A percentile compares a stretch with the other conserved stretches of the same genome.
phyloP scores from a whole-genome alignment of 345 rosid species.

The Salix arbutifolia region DNA sequence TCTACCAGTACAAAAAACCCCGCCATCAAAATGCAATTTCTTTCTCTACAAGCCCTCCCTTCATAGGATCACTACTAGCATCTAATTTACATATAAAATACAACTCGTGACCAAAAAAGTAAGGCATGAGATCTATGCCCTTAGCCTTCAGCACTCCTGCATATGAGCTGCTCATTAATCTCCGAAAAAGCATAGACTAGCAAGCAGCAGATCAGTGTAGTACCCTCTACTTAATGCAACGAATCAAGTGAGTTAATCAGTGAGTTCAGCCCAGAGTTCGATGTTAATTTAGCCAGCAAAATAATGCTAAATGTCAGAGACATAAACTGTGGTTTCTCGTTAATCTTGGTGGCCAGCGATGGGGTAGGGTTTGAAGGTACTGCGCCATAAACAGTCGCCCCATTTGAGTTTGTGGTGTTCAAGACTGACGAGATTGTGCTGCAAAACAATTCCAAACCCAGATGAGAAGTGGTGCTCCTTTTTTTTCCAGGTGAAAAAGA shows the following conservation, averaged over 20 bases:
- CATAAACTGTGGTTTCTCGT: neutral
- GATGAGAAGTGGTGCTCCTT: no score
- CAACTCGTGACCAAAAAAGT: neutral
- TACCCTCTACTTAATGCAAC: neutral
- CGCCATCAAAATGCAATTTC: neutral
- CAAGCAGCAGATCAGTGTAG: neutral
- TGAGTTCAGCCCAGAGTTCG: neutral
- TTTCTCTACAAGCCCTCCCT: neutral
- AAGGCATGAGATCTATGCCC: neutral
- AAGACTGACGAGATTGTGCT: constrained; percentile 63
- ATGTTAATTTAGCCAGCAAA: constrained; percentile 5
- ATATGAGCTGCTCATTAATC: neutral
- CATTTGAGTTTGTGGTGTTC: constrained; percentile 64
- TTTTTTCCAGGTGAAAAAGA: neutral
- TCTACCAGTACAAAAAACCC: neutral
- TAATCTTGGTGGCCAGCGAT: constrained; percentile 9
- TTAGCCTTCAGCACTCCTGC: neutral
- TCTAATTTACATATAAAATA: neutral
- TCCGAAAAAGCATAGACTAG: neutral
- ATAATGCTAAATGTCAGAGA: constrained; percentile 3
- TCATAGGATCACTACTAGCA: neutral
- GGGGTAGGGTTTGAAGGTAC: constrained; percentile 51
- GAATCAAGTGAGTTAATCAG: neutral
- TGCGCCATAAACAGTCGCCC: constrained; percentile 56
- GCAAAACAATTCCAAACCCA: constrained; percentile 10